phyloP scores from a whole-genome alignment of 352 stramenopile genomes.

The Pythium periplocum region DNA sequence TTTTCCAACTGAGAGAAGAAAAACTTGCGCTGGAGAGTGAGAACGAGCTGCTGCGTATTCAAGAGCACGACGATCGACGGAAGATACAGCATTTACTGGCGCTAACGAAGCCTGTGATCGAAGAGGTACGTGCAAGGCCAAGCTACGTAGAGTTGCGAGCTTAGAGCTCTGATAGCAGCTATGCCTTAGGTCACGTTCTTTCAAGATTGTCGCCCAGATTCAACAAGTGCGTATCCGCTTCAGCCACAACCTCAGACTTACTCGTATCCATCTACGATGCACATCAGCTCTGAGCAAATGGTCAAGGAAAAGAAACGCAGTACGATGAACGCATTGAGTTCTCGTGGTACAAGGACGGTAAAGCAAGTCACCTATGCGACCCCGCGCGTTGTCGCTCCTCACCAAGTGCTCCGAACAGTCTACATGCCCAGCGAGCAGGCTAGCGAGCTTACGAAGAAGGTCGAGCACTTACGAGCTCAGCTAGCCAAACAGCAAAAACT shows the following conservation, averaged over 20 bases:
- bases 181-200: conserved; percentile 57
- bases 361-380: too few species aligned
- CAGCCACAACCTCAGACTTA: conserved; percentile 29
- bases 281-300: conserved; percentile 56
- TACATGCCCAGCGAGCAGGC: conserved; percentile 76
- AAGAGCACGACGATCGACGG: conserved; percentile 64
- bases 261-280: conserved; percentile 67
- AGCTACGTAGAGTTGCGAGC: not conserved
- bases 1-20: conserved; percentile 65
- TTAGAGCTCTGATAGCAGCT: not conserved
- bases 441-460: conserved; percentile 35
- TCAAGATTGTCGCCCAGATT: conserved; percentile 57
- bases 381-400: not conserved
- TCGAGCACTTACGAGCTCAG: conserved; percentile 58
- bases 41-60: conserved; percentile 63
- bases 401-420: conserved; percentile 56
- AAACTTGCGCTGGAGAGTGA: conserved; percentile 57
- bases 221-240: conserved; percentile 45
- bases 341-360: not conserved
- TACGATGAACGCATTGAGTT: not conserved
- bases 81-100: conserved; percentile 82
- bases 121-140: conserved; percentile 36
- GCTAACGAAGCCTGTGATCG: conserved; percentile 74
- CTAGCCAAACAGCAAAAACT: conserved; percentile 50
- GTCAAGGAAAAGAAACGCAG: not conserved